Conservation (phyloP, 139 green algal genomes). For the Picochlorum sp. region DNA sequence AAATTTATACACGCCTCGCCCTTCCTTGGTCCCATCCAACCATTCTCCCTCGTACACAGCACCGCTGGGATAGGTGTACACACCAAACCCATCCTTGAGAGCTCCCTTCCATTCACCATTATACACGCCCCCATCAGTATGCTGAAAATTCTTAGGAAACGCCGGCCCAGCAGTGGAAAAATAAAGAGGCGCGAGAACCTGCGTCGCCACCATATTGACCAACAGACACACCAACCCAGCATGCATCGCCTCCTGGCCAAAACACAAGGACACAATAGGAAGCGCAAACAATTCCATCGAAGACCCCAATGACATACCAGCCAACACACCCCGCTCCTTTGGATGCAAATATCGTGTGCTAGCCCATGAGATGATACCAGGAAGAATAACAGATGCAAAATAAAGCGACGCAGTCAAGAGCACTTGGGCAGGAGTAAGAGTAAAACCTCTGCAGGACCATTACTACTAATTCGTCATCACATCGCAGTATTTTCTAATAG, state of each 20-base stretch:
- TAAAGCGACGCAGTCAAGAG: neutral
- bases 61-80: constrained; percentile 63
- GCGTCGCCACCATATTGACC: constrained; percentile 16
- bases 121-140: constrained; percentile 70
- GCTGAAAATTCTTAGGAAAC: constrained; percentile 50
- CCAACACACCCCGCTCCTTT: constrained; percentile 23
- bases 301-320: constrained; percentile 20
- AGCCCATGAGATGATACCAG: constrained; percentile 15
- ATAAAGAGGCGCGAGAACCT: constrained; percentile 38
- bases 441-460: neutral
- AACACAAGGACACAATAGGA: constrained; percentile 17
- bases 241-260: constrained; percentile 21
- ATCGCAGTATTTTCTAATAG: too few species aligned
- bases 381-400: neutral
- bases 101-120: constrained; percentile 64
- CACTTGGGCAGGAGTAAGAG: neutral
- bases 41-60: constrained; percentile 71
- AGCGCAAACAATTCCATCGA: constrained; percentile 9
- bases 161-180: constrained; percentile 41
- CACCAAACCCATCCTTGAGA: constrained; percentile 64
- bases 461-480: too few species aligned
- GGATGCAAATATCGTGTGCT: constrained; percentile 14
- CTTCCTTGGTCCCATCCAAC: constrained; percentile 65
- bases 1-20: constrained; percentile 69
- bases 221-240: constrained; percentile 21